Conservation (phyloP, 805 yeast species). For the Zygosaccharomyces lentus region DNA sequence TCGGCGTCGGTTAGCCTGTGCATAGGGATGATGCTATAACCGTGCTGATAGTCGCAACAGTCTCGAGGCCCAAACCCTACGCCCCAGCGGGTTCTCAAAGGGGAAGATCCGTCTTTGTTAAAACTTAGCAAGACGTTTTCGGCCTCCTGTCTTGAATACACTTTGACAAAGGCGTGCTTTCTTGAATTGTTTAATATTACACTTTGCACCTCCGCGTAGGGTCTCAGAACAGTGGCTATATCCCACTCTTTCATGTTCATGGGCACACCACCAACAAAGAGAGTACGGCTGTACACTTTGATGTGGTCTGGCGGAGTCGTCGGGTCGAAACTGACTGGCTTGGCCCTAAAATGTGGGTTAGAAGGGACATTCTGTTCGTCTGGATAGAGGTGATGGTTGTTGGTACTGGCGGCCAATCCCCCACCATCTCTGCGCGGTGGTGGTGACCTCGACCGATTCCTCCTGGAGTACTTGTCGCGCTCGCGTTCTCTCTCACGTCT, state of each 20-base stretch:
- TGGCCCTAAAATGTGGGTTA: conserved; percentile 72
- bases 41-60: conserved; percentile 92
- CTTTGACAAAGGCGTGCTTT: conserved; percentile 94
- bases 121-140: conserved; percentile 73
- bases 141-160: conserved; percentile 87
- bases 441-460: conserved; percentile 53
- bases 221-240: conserved; percentile 65
- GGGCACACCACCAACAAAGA: conserved; percentile 93
- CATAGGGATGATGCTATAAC: conserved; percentile 82
- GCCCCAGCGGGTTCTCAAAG: conserved; percentile 92
- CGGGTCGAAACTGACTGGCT: conserved; percentile 64
- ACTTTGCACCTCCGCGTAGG: conserved; percentile 88
- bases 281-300: conserved; percentile 81
- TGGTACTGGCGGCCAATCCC: conserved; percentile 19
- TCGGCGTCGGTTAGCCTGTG: conserved; percentile 92
- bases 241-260: conserved; percentile 72
- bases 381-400: conserved; percentile 35
- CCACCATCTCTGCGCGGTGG: conserved; percentile 18
- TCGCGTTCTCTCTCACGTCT: conserved; percentile 35
- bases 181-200: conserved; percentile 82
- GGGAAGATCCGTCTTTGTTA: conserved; percentile 58
- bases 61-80: conserved; percentile 99
- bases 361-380: conserved; percentile 66
- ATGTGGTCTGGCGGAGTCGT: conserved; percentile 71
- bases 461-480: conserved; percentile 35